Evolutionary conservation across 2,329 filamentous ascomycete genomes (phyloP).

Genomic region (Colletotrichum sp.): DNA sequence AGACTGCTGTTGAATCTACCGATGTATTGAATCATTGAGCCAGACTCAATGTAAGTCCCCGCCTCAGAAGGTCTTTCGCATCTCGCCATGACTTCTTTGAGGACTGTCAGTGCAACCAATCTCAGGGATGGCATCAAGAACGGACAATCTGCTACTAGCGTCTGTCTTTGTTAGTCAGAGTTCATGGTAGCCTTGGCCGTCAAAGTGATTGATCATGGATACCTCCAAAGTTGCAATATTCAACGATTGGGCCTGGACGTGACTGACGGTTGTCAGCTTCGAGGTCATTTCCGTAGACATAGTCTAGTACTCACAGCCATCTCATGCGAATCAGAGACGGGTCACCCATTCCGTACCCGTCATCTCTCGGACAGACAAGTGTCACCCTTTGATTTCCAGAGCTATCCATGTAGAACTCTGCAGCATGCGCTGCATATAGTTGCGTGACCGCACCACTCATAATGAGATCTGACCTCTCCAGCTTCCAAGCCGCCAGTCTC

Average conservation of each 20-base stretch:
- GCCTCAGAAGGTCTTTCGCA: not conserved
- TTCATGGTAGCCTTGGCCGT: not conserved
- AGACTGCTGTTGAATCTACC: not conserved
- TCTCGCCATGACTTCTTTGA: not conserved
- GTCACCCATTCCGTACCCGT: not conserved
- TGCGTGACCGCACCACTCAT: not conserved
- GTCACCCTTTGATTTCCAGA: not conserved
- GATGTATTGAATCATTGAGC: not conserved
- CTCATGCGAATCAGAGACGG: not conserved
- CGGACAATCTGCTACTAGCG: not conserved
- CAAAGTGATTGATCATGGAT: not conserved
- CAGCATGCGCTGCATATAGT: not conserved
- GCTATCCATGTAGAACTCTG: constrained; percentile 2
- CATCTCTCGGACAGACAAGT: not conserved
- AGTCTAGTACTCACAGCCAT: not conserved
- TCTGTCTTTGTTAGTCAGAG: not conserved
- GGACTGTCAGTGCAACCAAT: not conserved
- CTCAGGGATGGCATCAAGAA: not conserved
- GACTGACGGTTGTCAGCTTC: not conserved
- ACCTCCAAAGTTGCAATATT: not conserved
- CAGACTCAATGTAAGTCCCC: not conserved
- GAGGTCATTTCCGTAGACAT: not conserved
- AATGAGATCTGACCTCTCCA: not conserved
- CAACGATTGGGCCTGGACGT: not conserved
- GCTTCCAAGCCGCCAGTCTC: not conserved